Conservation (phyloP, 75 land plant genomes). For the Ceratopteris richardii region DNA sequence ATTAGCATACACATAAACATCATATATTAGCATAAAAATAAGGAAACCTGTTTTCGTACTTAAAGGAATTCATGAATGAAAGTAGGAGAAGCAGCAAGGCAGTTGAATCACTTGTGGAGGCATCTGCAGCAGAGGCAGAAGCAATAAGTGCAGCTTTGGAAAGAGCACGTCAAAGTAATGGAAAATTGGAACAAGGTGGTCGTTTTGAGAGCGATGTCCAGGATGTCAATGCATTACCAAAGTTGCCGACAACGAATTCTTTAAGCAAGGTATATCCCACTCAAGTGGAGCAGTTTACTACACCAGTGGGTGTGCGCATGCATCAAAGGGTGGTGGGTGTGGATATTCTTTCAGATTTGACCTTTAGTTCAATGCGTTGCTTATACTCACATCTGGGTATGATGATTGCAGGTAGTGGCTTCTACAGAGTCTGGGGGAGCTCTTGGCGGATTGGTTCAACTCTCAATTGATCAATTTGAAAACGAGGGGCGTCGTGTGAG, state of each 20-base stretch:
- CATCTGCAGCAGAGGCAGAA: constrained; percentile 47
- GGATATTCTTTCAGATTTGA: too few species aligned
- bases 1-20: too few species aligned
- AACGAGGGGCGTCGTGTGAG: constrained; percentile 50
- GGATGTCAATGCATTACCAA: constrained; percentile 27
- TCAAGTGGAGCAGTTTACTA: not conserved
- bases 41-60: too few species aligned
- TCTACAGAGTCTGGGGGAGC: constrained; percentile 50
- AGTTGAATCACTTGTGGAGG: constrained; percentile 41
- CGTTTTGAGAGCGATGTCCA: constrained; percentile 28
- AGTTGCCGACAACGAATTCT: constrained; percentile 4
- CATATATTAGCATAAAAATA: too few species aligned
- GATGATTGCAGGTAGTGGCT: constrained; percentile 34
- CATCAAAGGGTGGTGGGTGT: constrained; percentile 54
- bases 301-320: constrained; percentile 28
- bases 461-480: constrained; percentile 52
- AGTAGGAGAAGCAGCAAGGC: constrained; percentile 26
- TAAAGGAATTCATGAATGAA: too few species aligned
- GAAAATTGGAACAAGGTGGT: constrained; percentile 8
- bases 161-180: constrained; percentile 26
- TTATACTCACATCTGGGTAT: too few species aligned
- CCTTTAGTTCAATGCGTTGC: too few species aligned
- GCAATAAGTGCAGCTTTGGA: constrained; percentile 38
- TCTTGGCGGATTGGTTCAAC: constrained; percentile 42
- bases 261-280: constrained; percentile 1